A percentile compares a stretch with the other conserved stretches of the same genome.
Conservation (phyloP, 352 stramenopile species). For the Phytophthora sansomeana region DNA sequence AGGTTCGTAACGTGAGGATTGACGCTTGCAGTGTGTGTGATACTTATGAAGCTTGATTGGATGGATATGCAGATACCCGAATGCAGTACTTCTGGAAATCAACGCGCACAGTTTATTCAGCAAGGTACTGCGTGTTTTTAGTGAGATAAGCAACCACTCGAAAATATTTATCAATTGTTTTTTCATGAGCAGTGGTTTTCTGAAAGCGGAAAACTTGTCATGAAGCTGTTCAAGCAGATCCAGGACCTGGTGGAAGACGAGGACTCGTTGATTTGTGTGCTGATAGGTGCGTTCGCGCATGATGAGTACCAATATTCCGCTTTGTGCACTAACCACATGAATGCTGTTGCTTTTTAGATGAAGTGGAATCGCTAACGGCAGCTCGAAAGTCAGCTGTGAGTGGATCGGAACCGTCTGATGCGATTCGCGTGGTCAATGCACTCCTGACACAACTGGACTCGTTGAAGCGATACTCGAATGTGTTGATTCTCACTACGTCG, state of each 20-base stretch:
- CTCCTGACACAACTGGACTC: slow-evolving; percentile 91
- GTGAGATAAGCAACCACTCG: neutral
- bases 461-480: slow-evolving; percentile 85
- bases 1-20: slow-evolving; percentile 40
- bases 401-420: slow-evolving; percentile 90
- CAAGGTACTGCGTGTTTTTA: slow-evolving; percentile 47
- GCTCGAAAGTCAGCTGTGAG: slow-evolving; percentile 72
- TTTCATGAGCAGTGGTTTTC: slow-evolving; percentile 90
- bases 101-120: slow-evolving; percentile 95
- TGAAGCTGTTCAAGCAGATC: slow-evolving; percentile 93
- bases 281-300: slow-evolving; percentile 77
- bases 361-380: slow-evolving; percentile 93
- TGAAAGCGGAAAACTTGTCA: slow-evolving; percentile 94
- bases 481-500: slow-evolving; percentile 94
- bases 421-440: slow-evolving; percentile 93
- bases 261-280: slow-evolving; percentile 89
- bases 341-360: slow-evolving; percentile 55
- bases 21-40: neutral
- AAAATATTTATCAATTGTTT: neutral
- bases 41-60: slow-evolving; percentile 3
- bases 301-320: neutral
- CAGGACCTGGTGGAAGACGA: slow-evolving; percentile 91
- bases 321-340: neutral
- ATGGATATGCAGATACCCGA: slow-evolving; percentile 51
- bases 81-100: slow-evolving; percentile 90